phyloP scores from a whole-genome alignment of 2,329 filamentous ascomycete species.

The Alternaria brassicae region DNA sequence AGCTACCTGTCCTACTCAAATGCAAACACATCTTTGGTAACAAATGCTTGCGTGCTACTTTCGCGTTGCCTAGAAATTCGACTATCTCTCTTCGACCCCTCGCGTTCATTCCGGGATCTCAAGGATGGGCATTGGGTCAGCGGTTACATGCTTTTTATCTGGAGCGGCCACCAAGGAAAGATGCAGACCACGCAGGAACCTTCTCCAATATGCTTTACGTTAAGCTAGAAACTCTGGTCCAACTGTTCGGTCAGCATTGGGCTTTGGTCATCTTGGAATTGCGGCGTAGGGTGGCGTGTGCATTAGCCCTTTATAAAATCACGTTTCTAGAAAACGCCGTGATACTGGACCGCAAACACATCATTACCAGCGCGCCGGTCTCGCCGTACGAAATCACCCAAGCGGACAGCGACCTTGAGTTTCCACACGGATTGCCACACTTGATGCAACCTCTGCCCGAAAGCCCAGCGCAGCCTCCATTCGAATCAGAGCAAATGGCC shows the following conservation, averaged over 20 bases:
- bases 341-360: not conserved
- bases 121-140: not conserved
- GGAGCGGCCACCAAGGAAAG: not conserved
- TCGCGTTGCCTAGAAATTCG: not conserved
- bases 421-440: too few relatives aligned
- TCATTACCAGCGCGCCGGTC: not conserved
- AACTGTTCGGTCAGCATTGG: not conserved
- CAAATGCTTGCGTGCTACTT: not conserved
- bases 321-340: not conserved
- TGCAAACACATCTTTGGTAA: not conserved
- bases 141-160: not conserved
- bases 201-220: not conserved
- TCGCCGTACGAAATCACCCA: too few relatives aligned
- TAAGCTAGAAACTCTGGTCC: not conserved
- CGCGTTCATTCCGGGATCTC: not conserved
- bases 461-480: too few relatives aligned
- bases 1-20: not conserved
- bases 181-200: rapidly evolving
- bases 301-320: not conserved
- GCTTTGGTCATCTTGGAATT: not conserved
- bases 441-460: too few relatives aligned
- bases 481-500: too few relatives aligned
- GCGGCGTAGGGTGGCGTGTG: not conserved
- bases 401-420: too few relatives aligned
- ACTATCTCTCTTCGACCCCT: not conserved